These are phyloP conservation scores for Teratosphaeria viscida DNA, from an alignment of 2,329 filamentous ascomycete species.

Conservation along the genomic window DNA sequence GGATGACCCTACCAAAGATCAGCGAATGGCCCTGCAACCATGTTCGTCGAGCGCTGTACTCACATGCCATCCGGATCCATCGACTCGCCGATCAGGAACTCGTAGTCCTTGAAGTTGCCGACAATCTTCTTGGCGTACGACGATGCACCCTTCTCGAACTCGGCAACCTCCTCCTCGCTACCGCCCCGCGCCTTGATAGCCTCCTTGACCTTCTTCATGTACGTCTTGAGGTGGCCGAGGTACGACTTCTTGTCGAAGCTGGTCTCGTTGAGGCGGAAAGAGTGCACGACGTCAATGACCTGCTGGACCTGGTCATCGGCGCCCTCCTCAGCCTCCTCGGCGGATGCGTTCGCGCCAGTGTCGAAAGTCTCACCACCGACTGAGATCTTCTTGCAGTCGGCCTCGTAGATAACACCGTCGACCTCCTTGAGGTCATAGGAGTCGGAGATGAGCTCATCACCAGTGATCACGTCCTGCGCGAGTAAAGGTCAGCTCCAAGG, in stretches of 20 bases:
- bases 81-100: slow-evolving; percentile 84
- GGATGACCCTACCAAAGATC: slow-evolving; percentile 54
- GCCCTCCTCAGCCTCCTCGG: slow-evolving; percentile 69
- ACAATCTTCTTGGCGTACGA: slow-evolving; percentile 73
- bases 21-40: background rate
- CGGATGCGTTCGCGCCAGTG: slow-evolving; percentile 92
- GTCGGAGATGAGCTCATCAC: slow-evolving; percentile 94
- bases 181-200: slow-evolving; percentile 54
- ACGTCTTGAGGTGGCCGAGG: slow-evolving; percentile 76
- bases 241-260: slow-evolving; percentile 81
- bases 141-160: slow-evolving; percentile 68
- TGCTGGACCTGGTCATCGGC: slow-evolving; percentile 58
- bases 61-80: slow-evolving; percentile 94
- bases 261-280: slow-evolving; percentile 77
- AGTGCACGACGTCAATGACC: slow-evolving; percentile 89
- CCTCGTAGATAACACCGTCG: slow-evolving; percentile 75
- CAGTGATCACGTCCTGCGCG: slow-evolving; percentile 71
- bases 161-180: slow-evolving; percentile 55
- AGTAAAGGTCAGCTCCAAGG: background rate
- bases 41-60: slow-evolving; percentile 24
- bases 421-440: slow-evolving; percentile 75
- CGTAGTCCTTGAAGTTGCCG: slow-evolving; percentile 86
- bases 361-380: slow-evolving; percentile 61
- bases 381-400: slow-evolving; percentile 82
- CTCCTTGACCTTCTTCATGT: slow-evolving; percentile 83